Evolutionary conservation across 805 yeast species (phyloP).

Genomic region (Starmerella cellae): DNA sequence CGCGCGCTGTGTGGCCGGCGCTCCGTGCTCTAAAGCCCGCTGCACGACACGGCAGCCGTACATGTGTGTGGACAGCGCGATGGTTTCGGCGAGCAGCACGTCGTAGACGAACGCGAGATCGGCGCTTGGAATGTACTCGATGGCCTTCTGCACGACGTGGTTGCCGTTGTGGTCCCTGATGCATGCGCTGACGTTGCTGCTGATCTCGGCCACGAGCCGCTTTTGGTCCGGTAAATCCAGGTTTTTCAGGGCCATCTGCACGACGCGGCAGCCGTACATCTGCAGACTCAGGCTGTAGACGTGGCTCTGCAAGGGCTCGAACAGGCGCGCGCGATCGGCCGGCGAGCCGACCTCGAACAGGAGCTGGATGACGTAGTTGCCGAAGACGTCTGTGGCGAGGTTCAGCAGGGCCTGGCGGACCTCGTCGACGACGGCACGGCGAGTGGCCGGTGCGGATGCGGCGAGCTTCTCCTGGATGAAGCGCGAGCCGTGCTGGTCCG

Average conservation of each 20-base stretch:
- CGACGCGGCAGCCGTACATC: conserved; percentile 97
- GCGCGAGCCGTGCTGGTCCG: conserved; percentile 95
- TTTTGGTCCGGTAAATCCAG: conserved; percentile 52
- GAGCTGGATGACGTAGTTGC: conserved; percentile 92
- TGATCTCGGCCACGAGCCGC: conserved; percentile 55
- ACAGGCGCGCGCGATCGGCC: conserved; percentile 54
- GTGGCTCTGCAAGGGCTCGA: conserved; percentile 59
- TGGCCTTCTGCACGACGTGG: conserved; percentile 91
- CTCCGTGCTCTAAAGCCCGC: conserved; percentile 71
- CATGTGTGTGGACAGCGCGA: conserved; percentile 84
- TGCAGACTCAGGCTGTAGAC: conserved; percentile 69
- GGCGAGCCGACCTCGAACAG: conserved; percentile 71
- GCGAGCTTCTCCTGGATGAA: conserved; percentile 84
- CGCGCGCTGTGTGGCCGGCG: conserved; percentile 45
- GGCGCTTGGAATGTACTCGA: conserved; percentile 69
- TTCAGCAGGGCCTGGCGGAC: conserved; percentile 60
- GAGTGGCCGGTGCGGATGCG: conserved; percentile 49
- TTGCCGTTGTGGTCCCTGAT: conserved; percentile 96
- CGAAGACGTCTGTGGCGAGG: conserved; percentile 91
- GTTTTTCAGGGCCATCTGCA: conserved; percentile 81
- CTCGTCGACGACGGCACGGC: conserved; percentile 72
- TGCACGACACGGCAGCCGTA: conserved; percentile 97
- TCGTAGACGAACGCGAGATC: conserved; percentile 58
- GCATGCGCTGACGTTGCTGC: conserved; percentile 45
- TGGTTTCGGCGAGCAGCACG: conserved; percentile 48